Conservation (phyloP, 2,329 filamentous ascomycete species). For the Lachnellula subtilissima region DNA sequence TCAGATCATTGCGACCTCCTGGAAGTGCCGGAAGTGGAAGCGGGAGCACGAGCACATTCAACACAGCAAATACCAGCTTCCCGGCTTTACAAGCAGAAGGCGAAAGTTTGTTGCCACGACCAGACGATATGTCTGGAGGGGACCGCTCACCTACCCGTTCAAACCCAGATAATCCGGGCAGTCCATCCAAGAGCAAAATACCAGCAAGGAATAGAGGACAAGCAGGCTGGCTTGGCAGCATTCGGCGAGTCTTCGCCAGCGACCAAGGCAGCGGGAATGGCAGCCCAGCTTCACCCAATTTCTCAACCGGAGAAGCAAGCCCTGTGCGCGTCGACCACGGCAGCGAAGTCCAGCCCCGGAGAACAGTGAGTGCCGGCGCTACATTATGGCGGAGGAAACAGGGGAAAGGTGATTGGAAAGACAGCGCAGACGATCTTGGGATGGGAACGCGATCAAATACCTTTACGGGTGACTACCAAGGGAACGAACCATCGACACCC, state of each 20-base stretch:
- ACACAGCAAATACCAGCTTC: constrained; percentile 30
- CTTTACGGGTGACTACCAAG: constrained; percentile 13
- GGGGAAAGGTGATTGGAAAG: constrained; percentile 48
- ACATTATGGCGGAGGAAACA: constrained; percentile 44
- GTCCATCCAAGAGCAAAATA: constrained; percentile 53
- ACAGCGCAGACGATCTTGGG: constrained; percentile 22
- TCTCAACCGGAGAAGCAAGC: constrained; percentile 10
- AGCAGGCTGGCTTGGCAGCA: constrained; percentile 58
- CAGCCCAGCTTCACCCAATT: not conserved
- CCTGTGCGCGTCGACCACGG: constrained; percentile 23
- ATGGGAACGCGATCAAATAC: constrained; percentile 16
- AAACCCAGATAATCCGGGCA: constrained; percentile 36
- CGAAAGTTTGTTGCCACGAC: constrained; percentile 26
- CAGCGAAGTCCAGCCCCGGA: constrained; percentile 31
- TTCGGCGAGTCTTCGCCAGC: constrained; percentile 39
- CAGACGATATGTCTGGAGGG: constrained; percentile 10
- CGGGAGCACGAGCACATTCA: constrained; percentile 19
- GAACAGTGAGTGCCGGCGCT: constrained; percentile 44
- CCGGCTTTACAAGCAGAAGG: constrained; percentile 26
- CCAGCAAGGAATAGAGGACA: constrained; percentile 13
- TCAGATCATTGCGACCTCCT: constrained; percentile 10
- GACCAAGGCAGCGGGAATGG: not conserved
- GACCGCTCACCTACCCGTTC: constrained; percentile 20
- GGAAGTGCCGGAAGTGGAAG: constrained; percentile 22
- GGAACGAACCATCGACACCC: not conserved